Conservation (phyloP, 148 eudicot genomes). For the Chenopodium quinoa region DNA sequence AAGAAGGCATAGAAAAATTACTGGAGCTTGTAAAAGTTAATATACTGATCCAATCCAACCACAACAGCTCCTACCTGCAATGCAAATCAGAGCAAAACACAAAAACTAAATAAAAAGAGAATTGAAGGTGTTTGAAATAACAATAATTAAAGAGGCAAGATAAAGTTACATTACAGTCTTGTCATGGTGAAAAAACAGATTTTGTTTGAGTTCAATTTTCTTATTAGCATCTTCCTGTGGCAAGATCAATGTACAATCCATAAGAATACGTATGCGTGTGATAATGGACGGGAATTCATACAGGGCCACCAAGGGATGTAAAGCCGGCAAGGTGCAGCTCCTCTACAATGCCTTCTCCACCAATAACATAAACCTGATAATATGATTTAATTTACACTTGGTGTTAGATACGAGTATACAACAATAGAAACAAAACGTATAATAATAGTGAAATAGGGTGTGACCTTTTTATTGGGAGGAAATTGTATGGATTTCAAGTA, state of each 20-base stretch:
- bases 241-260: not conserved
- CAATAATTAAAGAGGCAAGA: not conserved
- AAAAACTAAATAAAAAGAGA: not conserved
- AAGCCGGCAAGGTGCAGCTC: constrained; percentile 88
- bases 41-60: constrained; percentile 79
- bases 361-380: constrained; percentile 77
- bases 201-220: constrained; percentile 48
- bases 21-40: constrained; percentile 91
- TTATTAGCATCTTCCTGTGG: constrained; percentile 75
- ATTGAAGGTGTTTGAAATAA: constrained; percentile 3
- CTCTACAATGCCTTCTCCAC: constrained; percentile 83
- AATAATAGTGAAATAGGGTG: not conserved
- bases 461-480: constrained; percentile 68
- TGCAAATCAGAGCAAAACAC: not conserved
- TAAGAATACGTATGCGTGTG: no score
- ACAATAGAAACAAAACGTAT: no score
- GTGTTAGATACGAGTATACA: no score
- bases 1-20: constrained; percentile 31
- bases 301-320: constrained; percentile 85
- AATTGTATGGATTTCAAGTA: constrained; percentile 60
- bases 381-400: no score
- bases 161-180: constrained; percentile 54
- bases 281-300: no score
- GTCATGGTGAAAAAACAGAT: constrained; percentile 69
- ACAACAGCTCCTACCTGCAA: constrained; percentile 94